Conservation (phyloP, 1,284 basidiomycete genomes). For the Polyporus tsugae region DNA sequence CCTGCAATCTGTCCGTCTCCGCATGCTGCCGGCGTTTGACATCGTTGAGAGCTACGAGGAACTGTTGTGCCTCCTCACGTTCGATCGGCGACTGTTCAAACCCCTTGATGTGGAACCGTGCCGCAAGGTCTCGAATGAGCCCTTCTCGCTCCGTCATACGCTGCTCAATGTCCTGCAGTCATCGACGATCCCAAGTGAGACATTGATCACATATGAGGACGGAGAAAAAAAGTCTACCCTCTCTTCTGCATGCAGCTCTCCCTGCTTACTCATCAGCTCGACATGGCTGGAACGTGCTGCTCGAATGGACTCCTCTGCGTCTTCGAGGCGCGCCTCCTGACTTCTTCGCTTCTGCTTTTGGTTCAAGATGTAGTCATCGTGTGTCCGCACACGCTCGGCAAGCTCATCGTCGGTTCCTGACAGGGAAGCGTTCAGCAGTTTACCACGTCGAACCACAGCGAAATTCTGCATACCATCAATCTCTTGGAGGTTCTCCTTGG, state of each 20-base stretch:
- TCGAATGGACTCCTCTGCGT: conserved; percentile 68
- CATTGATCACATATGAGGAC: not conserved
- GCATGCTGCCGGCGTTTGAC: conserved; percentile 61
- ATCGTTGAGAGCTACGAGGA: conserved; percentile 69
- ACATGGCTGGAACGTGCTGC: conserved; percentile 63
- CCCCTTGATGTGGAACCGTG: conserved; percentile 77
- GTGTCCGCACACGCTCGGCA: conserved; percentile 71
- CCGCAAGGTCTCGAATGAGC: conserved; percentile 75
- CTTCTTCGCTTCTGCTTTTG: conserved; percentile 59
- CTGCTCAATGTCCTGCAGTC: conserved; percentile 72
- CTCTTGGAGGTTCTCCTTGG: conserved; percentile 74
- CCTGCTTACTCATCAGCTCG: conserved; percentile 64
- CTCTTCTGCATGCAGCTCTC: conserved; percentile 69
- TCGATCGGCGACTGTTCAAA: conserved; percentile 74
- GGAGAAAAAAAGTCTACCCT: conserved; percentile 51
- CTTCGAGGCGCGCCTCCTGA: conserved; percentile 61
- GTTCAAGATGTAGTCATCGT: conserved; percentile 69
- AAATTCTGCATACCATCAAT: conserved; percentile 63
- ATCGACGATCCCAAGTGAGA: conserved; percentile 7
- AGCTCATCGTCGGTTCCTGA: conserved; percentile 85
- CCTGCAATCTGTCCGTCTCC: conserved; percentile 70
- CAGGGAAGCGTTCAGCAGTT: not conserved
- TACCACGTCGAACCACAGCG: too few species aligned
- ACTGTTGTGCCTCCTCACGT: conserved; percentile 73
- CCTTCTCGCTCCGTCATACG: conserved; percentile 81